Evolutionary conservation across 1,284 basidiomycete genomes (phyloP).

Genomic region (Cryptococcus sp.): DNA sequence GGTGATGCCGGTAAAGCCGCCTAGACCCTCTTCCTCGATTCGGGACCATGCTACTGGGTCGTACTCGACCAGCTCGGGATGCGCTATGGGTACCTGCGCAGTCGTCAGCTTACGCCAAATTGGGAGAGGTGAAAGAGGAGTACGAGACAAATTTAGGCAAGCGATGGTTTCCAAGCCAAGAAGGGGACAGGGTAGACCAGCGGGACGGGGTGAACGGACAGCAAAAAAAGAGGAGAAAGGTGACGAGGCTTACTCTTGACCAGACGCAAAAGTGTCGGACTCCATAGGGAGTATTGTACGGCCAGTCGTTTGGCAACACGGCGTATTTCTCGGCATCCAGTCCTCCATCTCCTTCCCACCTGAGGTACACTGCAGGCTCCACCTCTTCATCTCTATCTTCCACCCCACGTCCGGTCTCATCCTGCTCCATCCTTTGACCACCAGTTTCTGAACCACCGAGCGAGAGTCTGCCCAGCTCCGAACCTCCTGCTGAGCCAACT

Average conservation of each 20-base stretch:
- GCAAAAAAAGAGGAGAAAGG: background rate
- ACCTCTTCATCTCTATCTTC: slow-evolving; percentile 13
- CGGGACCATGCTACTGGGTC: slow-evolving; percentile 31
- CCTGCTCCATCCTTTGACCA: background rate
- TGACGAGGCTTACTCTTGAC: slow-evolving; percentile 30
- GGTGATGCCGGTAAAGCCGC: slow-evolving; percentile 41
- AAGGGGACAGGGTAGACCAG: no score
- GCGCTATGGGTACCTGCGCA: slow-evolving; percentile 41
- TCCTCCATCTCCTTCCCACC: slow-evolving; percentile 19
- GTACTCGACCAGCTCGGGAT: slow-evolving; percentile 35
- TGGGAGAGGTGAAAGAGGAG: no score
- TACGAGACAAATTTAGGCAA: no score
- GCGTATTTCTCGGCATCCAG: slow-evolving; percentile 37
- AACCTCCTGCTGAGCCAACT: background rate
- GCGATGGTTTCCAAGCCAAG: no score
- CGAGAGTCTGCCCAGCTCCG: no score
- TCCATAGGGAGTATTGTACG: slow-evolving; percentile 42
- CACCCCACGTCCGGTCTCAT: background rate
- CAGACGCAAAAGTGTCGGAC: slow-evolving; percentile 43
- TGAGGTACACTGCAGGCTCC: slow-evolving; percentile 24
- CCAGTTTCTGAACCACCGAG: no score
- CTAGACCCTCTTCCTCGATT: slow-evolving; percentile 36
- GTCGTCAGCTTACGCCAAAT: slow-evolving; percentile 1
- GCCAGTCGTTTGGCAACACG: slow-evolving; percentile 45
- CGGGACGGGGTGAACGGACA: background rate